Percentiles rank a stretch among this genome's conserved stretches.
Conservation (phyloP, 2,329 filamentous ascomycete species). For the Aspergillus felis region DNA sequence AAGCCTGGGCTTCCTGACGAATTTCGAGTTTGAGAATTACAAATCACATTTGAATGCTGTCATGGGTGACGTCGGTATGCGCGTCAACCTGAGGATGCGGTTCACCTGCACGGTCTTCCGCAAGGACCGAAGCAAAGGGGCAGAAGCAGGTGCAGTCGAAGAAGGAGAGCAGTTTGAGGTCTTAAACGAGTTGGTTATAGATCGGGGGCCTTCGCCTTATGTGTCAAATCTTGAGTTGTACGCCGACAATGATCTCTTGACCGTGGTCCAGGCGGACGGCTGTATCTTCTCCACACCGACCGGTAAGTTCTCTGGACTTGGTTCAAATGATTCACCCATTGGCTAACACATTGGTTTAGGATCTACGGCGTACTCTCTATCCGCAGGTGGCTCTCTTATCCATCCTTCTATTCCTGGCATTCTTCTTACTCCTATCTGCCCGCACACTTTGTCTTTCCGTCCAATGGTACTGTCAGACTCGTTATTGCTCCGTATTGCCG, state of each 20-base stretch:
- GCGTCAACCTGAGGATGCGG: constrained; percentile 95
- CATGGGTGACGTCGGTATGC: constrained; percentile 94
- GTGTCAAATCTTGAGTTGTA: constrained; percentile 96
- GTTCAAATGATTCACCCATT: neutral
- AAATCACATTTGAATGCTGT: constrained; percentile 80
- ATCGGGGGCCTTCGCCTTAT: constrained; percentile 92
- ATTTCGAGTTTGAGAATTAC: constrained; percentile 91
- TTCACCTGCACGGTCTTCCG: constrained; percentile 98
- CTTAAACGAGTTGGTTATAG: constrained; percentile 96
- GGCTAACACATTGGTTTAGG: constrained; percentile 37
- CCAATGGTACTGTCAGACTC: constrained; percentile 97
- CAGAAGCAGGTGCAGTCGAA: constrained; percentile 59
- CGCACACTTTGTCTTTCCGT: constrained; percentile 92
- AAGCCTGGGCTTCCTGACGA: constrained; percentile 91
- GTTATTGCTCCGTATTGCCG: constrained; percentile 82
- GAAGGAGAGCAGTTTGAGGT: constrained; percentile 97
- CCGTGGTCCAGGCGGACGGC: constrained; percentile 92
- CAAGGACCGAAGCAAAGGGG: constrained; percentile 48
- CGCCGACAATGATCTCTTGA: constrained; percentile 90
- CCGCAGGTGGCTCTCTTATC: constrained; percentile 89
- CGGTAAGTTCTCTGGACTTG: constrained; percentile 44
- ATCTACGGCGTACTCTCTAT: constrained; percentile 92
- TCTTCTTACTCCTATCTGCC: constrained; percentile 93
- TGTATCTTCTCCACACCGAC: constrained; percentile 98
- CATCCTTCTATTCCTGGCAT: constrained; percentile 97